Conservation (phyloP, 2,329 filamentous ascomycete genomes). For the Pseudogymnoascus sp. region DNA sequence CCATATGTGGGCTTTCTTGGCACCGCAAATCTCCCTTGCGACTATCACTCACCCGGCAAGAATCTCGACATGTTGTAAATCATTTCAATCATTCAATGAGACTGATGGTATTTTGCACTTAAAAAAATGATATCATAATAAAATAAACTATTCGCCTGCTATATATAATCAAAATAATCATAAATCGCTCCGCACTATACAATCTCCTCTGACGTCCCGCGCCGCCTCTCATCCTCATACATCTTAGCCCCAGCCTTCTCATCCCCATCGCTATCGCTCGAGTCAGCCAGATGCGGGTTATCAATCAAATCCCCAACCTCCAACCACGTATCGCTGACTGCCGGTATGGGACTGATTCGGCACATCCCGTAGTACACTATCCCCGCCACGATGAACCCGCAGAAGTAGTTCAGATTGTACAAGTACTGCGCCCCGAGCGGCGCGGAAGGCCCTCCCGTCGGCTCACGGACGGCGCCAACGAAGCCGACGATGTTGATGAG, state of each 20-base stretch:
- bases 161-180: neutral
- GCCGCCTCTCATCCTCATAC: neutral
- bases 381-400: slow-evolving; percentile 65
- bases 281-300: slow-evolving; percentile 25
- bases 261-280: slow-evolving; percentile 19
- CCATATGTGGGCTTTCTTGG: neutral
- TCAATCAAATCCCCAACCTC: slow-evolving; percentile 61
- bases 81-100: neutral
- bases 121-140: neutral
- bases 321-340: slow-evolving; percentile 66
- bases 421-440: slow-evolving; percentile 75
- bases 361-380: slow-evolving; percentile 63
- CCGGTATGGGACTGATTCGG: slow-evolving; percentile 61
- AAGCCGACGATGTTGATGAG: slow-evolving; percentile 89
- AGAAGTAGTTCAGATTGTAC: slow-evolving; percentile 87
- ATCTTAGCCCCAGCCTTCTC: slow-evolving; percentile 5
- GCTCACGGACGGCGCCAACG: slow-evolving; percentile 64
- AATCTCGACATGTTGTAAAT: neutral
- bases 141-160: neutral
- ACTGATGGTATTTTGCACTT: neutral
- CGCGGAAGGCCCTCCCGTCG: slow-evolving; percentile 35
- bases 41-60: too few relatives aligned
- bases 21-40: neutral
- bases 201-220: neutral
- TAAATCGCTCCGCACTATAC: neutral